Evolutionary conservation across 305 asterid species (phyloP), one percentile per base, ranked within the genome.

Genomic region (Solanum hybrid): DNA sequence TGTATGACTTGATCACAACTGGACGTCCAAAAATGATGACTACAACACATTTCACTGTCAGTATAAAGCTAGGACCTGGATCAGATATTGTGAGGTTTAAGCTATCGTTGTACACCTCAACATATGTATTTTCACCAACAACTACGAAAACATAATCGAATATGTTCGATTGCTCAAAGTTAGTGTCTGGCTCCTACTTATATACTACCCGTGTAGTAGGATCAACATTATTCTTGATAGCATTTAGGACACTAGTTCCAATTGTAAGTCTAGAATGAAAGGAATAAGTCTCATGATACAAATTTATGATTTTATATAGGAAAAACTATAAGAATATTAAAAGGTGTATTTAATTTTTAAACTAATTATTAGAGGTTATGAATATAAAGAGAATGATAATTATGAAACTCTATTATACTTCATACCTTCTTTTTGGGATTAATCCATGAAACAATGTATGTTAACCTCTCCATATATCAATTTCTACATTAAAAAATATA

Each of bases 1-100:
- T 37, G 42, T 37, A 37, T 37, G 42, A 37, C 42, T 37, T 37
- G 42, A 37, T 37, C 42, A 93, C 96, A 1, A 95, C 93, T 1
- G 96, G 97, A 1, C 96, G 90, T 24, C 98, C 98, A 1, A 96
- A 95, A 51, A 95, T 89, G 22, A 95, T 88, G 4, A 95, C 94
- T 15, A 95, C 97, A 0, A 91, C 94, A 60, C 98, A 95, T 40
- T 89, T 93, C 78, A 94, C 89, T 26, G 90, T 82, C 22, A 31
- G 82, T 12, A 95, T 93, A 12, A 91, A 91, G 92, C 89, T 92
- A 2, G 92, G 94, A 29, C 97, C 96, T 0, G 96, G 96, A 15
- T 92, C 95, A 13, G 81, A 10, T 22, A 95, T 91, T 9, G 88
- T 93, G 35, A 93, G 94, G 76, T 94, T 93, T 10, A 88, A 82